phyloP scores from a whole-genome alignment of 1,284 basidiomycete species.

The Microbotryum silenes-acaulis region DNA sequence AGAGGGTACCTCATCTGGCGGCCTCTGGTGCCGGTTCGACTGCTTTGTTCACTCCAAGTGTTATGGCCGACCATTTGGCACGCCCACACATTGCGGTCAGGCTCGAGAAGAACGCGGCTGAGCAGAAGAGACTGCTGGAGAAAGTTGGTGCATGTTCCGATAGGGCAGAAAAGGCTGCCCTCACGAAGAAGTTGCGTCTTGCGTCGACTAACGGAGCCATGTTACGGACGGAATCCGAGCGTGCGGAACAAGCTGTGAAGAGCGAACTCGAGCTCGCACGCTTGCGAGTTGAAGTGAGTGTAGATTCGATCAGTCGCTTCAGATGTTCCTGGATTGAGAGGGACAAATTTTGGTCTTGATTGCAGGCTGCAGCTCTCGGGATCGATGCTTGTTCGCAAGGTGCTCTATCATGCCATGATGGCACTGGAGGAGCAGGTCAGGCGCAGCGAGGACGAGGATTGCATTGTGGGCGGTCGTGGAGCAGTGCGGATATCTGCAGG shows the following conservation, averaged over 20 bases:
- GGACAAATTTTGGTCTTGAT: neutral
- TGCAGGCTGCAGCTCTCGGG: conserved; percentile 8
- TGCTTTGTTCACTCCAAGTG: neutral
- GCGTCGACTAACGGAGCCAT: neutral
- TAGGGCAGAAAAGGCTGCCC: neutral
- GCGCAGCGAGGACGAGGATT: neutral
- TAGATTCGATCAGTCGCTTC: neutral
- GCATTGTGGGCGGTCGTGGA: neutral
- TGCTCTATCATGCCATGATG: too few species aligned
- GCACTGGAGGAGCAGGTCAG: too few species aligned
- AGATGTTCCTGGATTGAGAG: neutral
- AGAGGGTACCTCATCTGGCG: too few species aligned
- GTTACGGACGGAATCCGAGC: too few species aligned
- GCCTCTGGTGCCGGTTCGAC: neutral
- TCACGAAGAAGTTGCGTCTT: neutral
- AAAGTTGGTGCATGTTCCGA: neutral
- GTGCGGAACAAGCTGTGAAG: too few species aligned
- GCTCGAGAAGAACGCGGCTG: conserved; percentile 1
- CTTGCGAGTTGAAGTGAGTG: neutral
- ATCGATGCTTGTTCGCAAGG: neutral
- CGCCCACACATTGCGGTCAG: neutral
- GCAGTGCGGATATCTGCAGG: neutral
- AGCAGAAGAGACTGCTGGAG: conserved; percentile 9
- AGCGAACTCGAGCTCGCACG: neutral
- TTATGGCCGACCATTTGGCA: neutral